Base-by-base conservation (phyloP, 176 grass and related monocot genomes). In the Themeda triandra region DNA sequence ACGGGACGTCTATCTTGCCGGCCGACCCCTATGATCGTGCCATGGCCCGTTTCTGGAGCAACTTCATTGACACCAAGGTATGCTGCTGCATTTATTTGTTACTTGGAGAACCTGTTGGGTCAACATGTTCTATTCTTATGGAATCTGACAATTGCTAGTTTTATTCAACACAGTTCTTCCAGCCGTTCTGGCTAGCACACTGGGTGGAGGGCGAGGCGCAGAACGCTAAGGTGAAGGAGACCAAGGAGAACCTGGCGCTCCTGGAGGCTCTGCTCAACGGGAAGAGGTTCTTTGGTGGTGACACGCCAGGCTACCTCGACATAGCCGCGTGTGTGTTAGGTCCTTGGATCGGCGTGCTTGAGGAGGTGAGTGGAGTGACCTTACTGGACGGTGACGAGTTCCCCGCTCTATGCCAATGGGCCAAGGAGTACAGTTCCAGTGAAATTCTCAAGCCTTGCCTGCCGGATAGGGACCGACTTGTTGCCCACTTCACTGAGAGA, bases 261-360 rank as follows among this genome's bases (percentile, higher is more conserved):
- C 82, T 93, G 5, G 85, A 88, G 51, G 77, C 37, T 19, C 84
- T 85, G 65, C 85, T 93, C 27, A 23, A 76, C 18, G 82, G 81
- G 9, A 93, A 87, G 49, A 88, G 33, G 27, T 91, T 91, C 56
- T 59, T 59, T 24, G 9, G 56, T 11, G 56, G 56, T 10, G 23
- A 59, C 3, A 11, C 56, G 3, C 9, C 9, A 2, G 23, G 56
- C 6, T 59, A 59, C 56, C 56, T 59, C 23, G 56, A 59, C 56
- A 59, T 59, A 1, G 23, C 56, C 9, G 56, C 23, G 23, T 24
- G 23, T 11, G 8, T 1, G 56, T 59, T 59, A 24, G 56, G 56
- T 59, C 56, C 56, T 59, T 59, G 56, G 56, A 5, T 59, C 56
- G 56, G 56, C 56, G 56, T 59, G 56, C 56, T 24, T 24, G 23